Base-by-base conservation (phyloP, 192 early-diverging fungal species). In the Martensiomyces pterosporus region DNA sequence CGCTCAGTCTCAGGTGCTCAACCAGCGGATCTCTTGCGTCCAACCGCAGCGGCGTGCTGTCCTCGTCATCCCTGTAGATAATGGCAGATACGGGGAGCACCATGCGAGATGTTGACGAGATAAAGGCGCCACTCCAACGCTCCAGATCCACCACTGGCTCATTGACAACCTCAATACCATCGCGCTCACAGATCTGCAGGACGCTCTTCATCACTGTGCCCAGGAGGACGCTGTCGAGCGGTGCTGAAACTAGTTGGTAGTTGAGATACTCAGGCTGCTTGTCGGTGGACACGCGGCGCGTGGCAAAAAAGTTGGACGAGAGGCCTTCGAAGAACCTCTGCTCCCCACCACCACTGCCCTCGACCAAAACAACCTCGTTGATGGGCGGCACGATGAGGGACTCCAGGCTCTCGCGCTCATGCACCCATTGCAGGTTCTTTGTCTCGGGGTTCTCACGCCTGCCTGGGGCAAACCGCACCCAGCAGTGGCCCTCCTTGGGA, bases 131-230 rank as follows among this genome's bases (percentile, higher is more conserved):
- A 4, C 18, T 38, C 64, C 65, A 75, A n/a, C 32, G 19, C 9
- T 32, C 46, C n/a, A 52, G 29, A 24, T 62, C 59, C 18, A 62
- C 42, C 12, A 10, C 16, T n/a, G 53, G 51, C 23, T 55, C 60
- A 32, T 59, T 50, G 16, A 39, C 48, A 3, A 75, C 65, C 6
- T 25, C n/a, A 18, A 75, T 60, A 14, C 42, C 45, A 17, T 68
- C 65, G 4, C 52, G 45, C 16, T 60, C 43, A 35, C 65, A 67
- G 19, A 75, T 63, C 0, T 25, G 32, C 52, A 75, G 43, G 12
- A 75, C 65, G 45, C 64, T 52, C 29, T 60, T 63, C 72, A 75
- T 67, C 4, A 75, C 35, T 0, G 72, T 75, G 22, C 72, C 72
- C 37, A 68, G 43, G 3, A 75, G 46, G 41, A 75, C 72, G 38